A percentile compares a stretch with the other conserved stretches of the same genome.
Evolutionary conservation across 768 basidiomycete species (phyloP).

Genomic region (Suillus luteus): DNA sequence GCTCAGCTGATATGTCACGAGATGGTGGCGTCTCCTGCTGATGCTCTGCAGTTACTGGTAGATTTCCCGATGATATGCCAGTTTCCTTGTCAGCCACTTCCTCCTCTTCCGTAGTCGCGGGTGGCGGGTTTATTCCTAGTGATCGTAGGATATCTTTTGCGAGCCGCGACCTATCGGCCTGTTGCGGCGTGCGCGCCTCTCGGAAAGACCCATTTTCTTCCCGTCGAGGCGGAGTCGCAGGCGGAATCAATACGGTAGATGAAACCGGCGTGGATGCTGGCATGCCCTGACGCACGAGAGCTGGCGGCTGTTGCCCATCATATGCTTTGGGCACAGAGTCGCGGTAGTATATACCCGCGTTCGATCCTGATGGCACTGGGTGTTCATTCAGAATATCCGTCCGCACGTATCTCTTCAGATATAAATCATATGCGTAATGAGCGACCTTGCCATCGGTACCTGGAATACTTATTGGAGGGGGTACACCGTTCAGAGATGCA

Average conservation of each 20-base stretch:
- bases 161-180: slow-evolving; percentile 52
- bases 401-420: neutral
- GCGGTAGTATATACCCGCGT: neutral
- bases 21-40: neutral
- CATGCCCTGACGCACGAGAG: slow-evolving; percentile 11
- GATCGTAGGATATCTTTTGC: slow-evolving; percentile 60
- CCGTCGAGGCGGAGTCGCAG: slow-evolving; percentile 16
- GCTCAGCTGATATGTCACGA: neutral
- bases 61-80: neutral
- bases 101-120: slow-evolving; percentile 9
- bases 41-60: neutral
- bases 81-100: neutral
- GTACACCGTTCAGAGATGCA: neutral
- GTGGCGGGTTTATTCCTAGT: slow-evolving; percentile 34
- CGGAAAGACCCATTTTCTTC: neutral
- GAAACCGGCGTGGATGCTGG: neutral
- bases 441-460: neutral
- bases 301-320: slow-evolving; percentile 12
- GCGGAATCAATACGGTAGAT: slow-evolving; percentile 2
- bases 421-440: neutral
- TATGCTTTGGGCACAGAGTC: neutral
- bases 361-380: neutral
- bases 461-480: slow-evolving; percentile 4
- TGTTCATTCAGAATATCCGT: no score
- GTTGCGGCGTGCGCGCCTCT: slow-evolving; percentile 31